phyloP scores from a whole-genome alignment of 1,284 basidiomycete genomes.

The Ustilago trichophora region DNA sequence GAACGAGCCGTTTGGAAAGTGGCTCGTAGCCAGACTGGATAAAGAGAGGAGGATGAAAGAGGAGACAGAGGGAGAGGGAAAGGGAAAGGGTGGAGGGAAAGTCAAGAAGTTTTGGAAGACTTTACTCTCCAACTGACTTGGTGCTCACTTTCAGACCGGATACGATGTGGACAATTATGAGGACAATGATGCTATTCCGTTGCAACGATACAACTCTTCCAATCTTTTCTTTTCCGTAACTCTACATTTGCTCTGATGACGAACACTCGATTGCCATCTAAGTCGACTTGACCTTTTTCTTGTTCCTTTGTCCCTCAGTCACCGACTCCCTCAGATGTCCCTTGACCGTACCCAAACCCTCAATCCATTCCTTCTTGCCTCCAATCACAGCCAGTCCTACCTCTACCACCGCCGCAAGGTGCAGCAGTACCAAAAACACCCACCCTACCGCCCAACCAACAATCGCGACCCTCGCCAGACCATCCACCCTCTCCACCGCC shows the following conservation, averaged over 20 bases:
- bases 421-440: slow-evolving; percentile 7
- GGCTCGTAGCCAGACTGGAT: neutral
- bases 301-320: too few relatives aligned
- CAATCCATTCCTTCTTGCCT: neutral
- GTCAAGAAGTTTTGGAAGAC: slow-evolving; percentile 29
- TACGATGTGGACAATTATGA: too few relatives aligned
- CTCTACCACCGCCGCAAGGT: slow-evolving; percentile 13
- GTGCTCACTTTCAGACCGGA: too few relatives aligned
- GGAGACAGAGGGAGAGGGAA: neutral
- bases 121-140: slow-evolving; percentile 8
- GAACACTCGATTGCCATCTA: too few relatives aligned
- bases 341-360: slow-evolving; percentile 4
- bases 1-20: slow-evolving; percentile 10
- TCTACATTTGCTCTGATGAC: too few relatives aligned
- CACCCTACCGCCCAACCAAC: neutral
- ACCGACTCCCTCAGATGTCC: too few relatives aligned
- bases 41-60: neutral
- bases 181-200: too few relatives aligned
- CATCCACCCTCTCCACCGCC: slow-evolving; percentile 12
- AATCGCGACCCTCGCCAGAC: neutral
- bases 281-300: too few relatives aligned
- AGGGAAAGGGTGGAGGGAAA: slow-evolving; percentile 9
- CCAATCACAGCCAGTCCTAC: neutral
- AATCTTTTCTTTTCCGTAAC: too few relatives aligned
- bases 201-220: too few relatives aligned